Conservation (phyloP, 495 filamentous ascomycete species). For the Penicillium flavigenum region DNA sequence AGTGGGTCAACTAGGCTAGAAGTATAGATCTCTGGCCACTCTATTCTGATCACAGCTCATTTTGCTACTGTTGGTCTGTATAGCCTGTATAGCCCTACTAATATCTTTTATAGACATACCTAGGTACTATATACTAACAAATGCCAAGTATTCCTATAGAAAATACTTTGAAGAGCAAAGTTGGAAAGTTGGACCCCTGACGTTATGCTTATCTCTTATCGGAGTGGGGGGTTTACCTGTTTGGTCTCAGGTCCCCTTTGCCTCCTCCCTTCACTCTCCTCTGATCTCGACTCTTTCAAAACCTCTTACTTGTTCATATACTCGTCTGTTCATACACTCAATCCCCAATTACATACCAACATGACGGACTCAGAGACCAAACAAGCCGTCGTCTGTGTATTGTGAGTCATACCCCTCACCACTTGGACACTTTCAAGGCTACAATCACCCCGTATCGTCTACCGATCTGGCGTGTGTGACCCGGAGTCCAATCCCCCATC, state of each 20-base stretch:
- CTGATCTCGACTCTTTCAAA: background rate
- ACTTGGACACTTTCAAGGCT: background rate
- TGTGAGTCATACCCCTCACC: slow-evolving; percentile 54
- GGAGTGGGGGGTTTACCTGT: background rate
- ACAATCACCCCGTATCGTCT: background rate
- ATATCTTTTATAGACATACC: no score
- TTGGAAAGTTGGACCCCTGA: background rate
- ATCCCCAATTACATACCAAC: background rate
- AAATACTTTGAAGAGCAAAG: background rate
- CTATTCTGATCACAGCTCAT: no score
- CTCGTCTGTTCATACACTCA: background rate
- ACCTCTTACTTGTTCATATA: background rate
- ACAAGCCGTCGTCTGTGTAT: slow-evolving; percentile 69
- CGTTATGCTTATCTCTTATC: slow-evolving; percentile 7
- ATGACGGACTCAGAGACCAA: slow-evolving; percentile 37
- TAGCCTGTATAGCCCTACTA: no score
- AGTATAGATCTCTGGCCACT: no score
- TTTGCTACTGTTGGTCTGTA: no score
- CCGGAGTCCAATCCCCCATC: background rate
- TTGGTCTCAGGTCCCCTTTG: background rate
- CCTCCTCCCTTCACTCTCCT: background rate
- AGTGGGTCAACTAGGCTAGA: no score
- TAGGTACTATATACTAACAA: no score
- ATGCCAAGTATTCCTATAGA: no score
- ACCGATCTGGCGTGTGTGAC: background rate